Conservation (phyloP, 2,329 filamentous ascomycete species). For the Amylocarpus encephaloides region DNA sequence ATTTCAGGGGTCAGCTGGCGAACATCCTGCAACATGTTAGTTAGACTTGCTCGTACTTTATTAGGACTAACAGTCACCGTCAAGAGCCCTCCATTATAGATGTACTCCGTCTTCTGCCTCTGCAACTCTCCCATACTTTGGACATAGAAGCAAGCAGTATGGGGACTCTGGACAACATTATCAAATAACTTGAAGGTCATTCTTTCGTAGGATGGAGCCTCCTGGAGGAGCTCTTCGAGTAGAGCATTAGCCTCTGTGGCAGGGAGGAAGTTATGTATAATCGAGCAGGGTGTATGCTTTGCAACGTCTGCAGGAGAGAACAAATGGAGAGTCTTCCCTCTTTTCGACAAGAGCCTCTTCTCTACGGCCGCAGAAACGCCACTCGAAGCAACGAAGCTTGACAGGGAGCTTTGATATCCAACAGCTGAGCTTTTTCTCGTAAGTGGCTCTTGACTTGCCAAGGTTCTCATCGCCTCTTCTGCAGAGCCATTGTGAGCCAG, state of each 20-base stretch:
- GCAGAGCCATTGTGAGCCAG: slow-evolving; percentile 74
- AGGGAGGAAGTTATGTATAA: slow-evolving; percentile 86
- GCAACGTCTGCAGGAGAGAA: slow-evolving; percentile 78
- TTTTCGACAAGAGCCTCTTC: slow-evolving; percentile 57
- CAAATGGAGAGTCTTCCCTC: slow-evolving; percentile 76
- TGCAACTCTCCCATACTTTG: slow-evolving; percentile 63
- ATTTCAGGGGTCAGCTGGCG: slow-evolving; percentile 71
- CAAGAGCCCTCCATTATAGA: slow-evolving; percentile 76
- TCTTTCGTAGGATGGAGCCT: slow-evolving; percentile 64
- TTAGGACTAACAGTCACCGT: slow-evolving; percentile 39
- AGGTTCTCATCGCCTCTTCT: slow-evolving; percentile 50
- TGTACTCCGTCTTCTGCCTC: slow-evolving; percentile 70
- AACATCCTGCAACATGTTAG: slow-evolving; percentile 50
- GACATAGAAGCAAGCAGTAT: slow-evolving; percentile 79
- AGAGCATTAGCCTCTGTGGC: slow-evolving; percentile 64
- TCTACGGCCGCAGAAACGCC: slow-evolving; percentile 13
- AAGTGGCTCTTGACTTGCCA: slow-evolving; percentile 35
- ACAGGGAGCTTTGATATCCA: slow-evolving; percentile 60
- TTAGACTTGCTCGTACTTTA: background rate
- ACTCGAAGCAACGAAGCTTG: slow-evolving; percentile 36
- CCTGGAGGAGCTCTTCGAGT: slow-evolving; percentile 66
- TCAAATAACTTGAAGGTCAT: slow-evolving; percentile 83
- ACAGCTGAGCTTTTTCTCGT: slow-evolving; percentile 28
- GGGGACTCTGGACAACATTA: slow-evolving; percentile 75
- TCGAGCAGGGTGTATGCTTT: slow-evolving; percentile 78